Conservation (phyloP, 2,329 filamentous ascomycete species). For the Basipetospora sp. region DNA sequence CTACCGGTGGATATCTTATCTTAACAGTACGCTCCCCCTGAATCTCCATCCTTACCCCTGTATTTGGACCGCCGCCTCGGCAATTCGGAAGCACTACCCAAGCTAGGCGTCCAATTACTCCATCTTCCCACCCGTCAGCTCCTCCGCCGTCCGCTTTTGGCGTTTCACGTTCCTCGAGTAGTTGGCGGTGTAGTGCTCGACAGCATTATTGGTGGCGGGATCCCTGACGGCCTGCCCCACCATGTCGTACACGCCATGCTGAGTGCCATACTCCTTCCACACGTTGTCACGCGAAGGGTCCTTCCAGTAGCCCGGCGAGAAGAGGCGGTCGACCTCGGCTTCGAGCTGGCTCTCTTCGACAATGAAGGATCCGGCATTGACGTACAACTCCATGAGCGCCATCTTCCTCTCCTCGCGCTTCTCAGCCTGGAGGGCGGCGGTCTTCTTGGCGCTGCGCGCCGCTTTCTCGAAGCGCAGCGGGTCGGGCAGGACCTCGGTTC, state of each 20-base stretch:
- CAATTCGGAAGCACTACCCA: no score
- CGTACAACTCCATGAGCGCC: slow-evolving; percentile 73
- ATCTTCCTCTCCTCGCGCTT: slow-evolving; percentile 35
- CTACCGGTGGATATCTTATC: no score
- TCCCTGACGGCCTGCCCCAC: slow-evolving; percentile 22
- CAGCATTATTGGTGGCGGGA: slow-evolving; percentile 20
- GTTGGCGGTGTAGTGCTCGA: slow-evolving; percentile 23
- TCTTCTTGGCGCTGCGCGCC: slow-evolving; percentile 25
- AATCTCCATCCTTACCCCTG: no score
- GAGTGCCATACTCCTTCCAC: slow-evolving; percentile 35
- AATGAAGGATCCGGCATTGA: slow-evolving; percentile 78
- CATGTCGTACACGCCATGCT: slow-evolving; percentile 30
- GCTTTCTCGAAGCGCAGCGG: slow-evolving; percentile 44
- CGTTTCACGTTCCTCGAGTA: slow-evolving; percentile 31
- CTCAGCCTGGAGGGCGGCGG: slow-evolving; percentile 29
- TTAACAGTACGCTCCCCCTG: no score
- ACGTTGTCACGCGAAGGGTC: slow-evolving; percentile 28
- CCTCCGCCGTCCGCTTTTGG: slow-evolving; percentile 42
- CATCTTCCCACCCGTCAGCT: slow-evolving; percentile 46
- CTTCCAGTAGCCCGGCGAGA: slow-evolving; percentile 47
- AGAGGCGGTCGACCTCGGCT: slow-evolving; percentile 58
- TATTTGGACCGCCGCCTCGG: no score
- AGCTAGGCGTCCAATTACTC: slow-evolving; percentile 15
- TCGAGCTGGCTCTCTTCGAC: slow-evolving; percentile 65
- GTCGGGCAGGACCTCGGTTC: slow-evolving; percentile 42